Evolutionary conservation across 2,329 filamentous ascomycete genomes (phyloP), one percentile per base, ranked within the genome.

Genomic region (Trichoderma hamatum): DNA sequence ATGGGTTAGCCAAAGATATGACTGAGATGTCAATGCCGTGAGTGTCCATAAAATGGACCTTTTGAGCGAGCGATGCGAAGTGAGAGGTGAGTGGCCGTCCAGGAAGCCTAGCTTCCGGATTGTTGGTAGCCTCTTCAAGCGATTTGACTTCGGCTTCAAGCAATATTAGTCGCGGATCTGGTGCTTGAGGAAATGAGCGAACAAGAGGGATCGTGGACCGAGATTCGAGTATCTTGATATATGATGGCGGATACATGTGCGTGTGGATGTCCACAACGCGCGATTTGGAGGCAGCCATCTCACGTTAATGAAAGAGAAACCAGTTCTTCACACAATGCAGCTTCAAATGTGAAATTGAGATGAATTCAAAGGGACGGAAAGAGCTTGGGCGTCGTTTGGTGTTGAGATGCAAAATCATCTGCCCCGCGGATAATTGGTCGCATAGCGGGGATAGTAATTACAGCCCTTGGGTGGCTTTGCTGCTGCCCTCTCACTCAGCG

Each of bases 1-100:
- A 97, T 0, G 94, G 94, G 76, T 97, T 97, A 16, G 94, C 94
- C 26, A 97, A 88, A 0, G 92, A 96, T 71, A 97, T 89, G 62
- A 97, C 92, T 1, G 92, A 96, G 72, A 91, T 89, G 78, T 91
- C 87, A 77, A 97, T 97, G 65, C 83, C 83, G 80, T 97, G 94
- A 19, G 85, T 87, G 78, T 93, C 86, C 94, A 97, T 97, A 81
- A 97, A 97, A 60, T 88, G 85, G 16, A 97, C 84, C 76, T 97
- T 97, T 74, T 92, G 85, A 19, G 84, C 81, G 69, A 97, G 89
- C 55, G 93, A 92, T 71, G 90, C 92, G 83, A 95, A 97, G 75
- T 94, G 92, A 0, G 88, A 84, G 26, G 93, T 95, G 54, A 97
- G 88, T 3, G 94, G 94, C 3, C 94, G 89, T 46, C 94, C 94